These are phyloP conservation scores for Yamadazyma kitorensis DNA, from an alignment of 805 yeast species.

Conservation along the genomic window DNA sequence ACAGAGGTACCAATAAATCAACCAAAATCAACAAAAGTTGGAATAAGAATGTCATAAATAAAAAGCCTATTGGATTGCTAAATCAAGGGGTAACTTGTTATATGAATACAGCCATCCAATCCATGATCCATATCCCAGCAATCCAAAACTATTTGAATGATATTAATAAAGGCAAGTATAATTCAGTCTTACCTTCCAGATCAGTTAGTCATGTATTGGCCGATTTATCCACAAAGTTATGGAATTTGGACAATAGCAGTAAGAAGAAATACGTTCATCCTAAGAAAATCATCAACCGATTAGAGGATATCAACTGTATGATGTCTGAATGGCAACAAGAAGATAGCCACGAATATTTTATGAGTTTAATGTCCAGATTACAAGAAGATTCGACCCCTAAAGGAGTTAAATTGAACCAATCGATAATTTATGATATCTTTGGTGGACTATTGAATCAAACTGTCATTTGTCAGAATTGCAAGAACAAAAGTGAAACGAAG, in stretches of 20 bases:
- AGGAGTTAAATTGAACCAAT: constrained; percentile 77
- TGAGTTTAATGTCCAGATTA: constrained; percentile 82
- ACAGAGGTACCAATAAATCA: constrained; percentile 62
- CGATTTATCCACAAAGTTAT: constrained; percentile 66
- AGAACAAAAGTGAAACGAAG: constrained; percentile 77
- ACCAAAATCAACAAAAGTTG: constrained; percentile 68
- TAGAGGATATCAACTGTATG: constrained; percentile 89
- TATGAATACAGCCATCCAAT: constrained; percentile 92
- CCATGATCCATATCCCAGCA: constrained; percentile 88
- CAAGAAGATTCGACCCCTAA: constrained; percentile 93
- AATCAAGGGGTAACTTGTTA: constrained; percentile 97
- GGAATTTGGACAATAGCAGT: constrained; percentile 49
- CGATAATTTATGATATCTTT: constrained; percentile 87
- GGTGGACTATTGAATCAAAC: constrained; percentile 87
- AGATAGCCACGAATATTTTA: constrained; percentile 95
- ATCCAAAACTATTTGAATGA: constrained; percentile 77
- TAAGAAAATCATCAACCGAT: constrained; percentile 61
- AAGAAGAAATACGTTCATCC: constrained; percentile 62
- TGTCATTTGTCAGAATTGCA: constrained; percentile 80
- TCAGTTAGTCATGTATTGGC: constrained; percentile 69
- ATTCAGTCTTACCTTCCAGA: constrained; percentile 42
- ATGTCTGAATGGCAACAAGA: constrained; percentile 98
- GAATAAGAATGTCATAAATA: constrained; percentile 47
- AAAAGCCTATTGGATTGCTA: constrained; percentile 70
- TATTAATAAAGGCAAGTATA: constrained; percentile 53